Evolutionary conservation across 1,284 basidiomycete species (phyloP).

Genomic region (Chondrostereum purpureum): DNA sequence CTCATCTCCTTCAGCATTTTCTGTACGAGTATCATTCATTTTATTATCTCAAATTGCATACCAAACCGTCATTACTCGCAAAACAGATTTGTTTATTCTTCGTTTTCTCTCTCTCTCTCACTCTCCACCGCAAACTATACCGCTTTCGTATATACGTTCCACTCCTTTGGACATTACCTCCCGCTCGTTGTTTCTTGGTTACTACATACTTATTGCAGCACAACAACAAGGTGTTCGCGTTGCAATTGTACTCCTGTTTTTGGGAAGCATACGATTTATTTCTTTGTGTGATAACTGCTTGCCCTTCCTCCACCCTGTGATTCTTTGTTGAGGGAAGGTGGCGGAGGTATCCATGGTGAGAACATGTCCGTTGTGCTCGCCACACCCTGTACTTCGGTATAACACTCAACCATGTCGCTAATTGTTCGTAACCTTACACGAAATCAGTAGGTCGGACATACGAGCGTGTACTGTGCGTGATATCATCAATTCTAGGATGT

Average conservation of each 20-base stretch:
- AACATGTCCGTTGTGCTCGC: too few relatives aligned
- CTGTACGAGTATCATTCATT: neutral
- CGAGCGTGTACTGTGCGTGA: too few relatives aligned
- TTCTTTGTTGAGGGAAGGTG: too few relatives aligned
- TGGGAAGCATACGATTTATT: too few relatives aligned
- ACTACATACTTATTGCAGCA: neutral
- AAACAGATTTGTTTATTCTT: neutral
- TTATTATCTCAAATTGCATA: neutral
- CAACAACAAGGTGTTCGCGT: neutral
- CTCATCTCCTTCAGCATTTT: neutral
- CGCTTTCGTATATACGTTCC: neutral
- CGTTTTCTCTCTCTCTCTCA: neutral
- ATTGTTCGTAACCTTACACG: too few relatives aligned
- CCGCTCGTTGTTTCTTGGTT: neutral
- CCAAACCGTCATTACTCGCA: neutral
- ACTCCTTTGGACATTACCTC: neutral
- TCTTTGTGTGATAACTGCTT: neutral
- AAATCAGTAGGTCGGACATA: too few relatives aligned
- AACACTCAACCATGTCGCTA: too few relatives aligned
- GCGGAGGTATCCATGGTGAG: neutral
- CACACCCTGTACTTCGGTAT: too few relatives aligned
- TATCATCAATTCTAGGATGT: too few relatives aligned
- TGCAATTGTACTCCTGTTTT: neutral
- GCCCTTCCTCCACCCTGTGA: neutral
- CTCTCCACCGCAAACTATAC: neutral